phyloP scores from a whole-genome alignment of 2,329 filamentous ascomycete genomes.

The Cercospora nicotianae region DNA sequence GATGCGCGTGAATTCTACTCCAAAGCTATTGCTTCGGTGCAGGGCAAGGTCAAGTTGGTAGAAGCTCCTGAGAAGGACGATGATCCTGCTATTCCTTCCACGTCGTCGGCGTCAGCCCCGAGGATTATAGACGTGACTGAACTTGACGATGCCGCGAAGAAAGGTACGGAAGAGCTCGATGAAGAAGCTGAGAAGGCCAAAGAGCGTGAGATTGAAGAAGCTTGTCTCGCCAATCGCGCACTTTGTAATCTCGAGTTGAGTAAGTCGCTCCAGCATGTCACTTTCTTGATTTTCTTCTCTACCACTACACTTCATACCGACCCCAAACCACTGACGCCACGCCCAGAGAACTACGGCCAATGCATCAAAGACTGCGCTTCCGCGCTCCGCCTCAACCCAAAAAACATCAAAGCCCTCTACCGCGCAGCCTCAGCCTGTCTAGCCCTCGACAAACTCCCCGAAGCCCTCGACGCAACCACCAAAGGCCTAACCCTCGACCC shows the following conservation, averaged over 20 bases:
- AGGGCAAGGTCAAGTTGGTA: conserved; percentile 22
- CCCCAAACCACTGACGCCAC: not conserved
- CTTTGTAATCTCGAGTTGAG: conserved; percentile 83
- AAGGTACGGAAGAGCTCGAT: conserved; percentile 56
- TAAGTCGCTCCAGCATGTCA: conserved; percentile 37
- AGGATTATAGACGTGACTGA: conserved; percentile 11
- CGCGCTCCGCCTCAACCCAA: conserved; percentile 73
- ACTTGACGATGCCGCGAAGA: conserved; percentile 12
- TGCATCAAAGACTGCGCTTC: conserved; percentile 82
- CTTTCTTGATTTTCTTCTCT: not conserved
- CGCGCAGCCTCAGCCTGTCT: conserved; percentile 77
- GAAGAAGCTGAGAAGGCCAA: conserved; percentile 60
- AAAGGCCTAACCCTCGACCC: conserved; percentile 72
- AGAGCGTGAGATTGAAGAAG: conserved; percentile 68
- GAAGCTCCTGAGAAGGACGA: conserved; percentile 17
- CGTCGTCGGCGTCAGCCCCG: not conserved
- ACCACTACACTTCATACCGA: not conserved
- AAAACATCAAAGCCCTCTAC: conserved; percentile 88
- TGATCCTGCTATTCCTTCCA: not conserved
- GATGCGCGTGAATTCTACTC: conserved; percentile 91
- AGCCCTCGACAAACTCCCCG: conserved; percentile 71
- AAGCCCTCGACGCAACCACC: conserved; percentile 77
- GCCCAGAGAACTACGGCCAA: conserved; percentile 75
- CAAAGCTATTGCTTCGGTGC: conserved; percentile 75
- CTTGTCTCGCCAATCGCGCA: conserved; percentile 81